Evolutionary conservation across 345 rosid genomes (phyloP).

Genomic region (Melaleuca alternifolia): DNA sequence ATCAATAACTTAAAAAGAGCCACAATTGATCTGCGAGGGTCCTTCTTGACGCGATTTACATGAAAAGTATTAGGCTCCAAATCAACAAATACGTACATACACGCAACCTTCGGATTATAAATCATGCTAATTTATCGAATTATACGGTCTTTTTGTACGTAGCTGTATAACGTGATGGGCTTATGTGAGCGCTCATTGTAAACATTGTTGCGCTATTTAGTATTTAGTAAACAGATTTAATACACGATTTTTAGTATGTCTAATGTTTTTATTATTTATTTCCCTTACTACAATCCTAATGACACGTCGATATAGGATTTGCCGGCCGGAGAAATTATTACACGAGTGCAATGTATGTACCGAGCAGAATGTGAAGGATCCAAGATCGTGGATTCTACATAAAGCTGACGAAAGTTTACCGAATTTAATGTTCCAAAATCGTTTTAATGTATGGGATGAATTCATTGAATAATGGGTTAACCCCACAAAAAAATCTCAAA

Average conservation of each 20-base stretch:
- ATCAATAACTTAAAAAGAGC: background rate
- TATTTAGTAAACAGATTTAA: background rate
- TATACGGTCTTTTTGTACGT: fast-evolving
- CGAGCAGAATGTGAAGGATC: fast-evolving
- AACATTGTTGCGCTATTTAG: background rate
- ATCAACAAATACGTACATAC: background rate
- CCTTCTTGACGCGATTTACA: background rate
- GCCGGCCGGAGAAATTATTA: background rate
- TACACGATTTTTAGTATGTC: background rate
- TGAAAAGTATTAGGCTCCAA: background rate
- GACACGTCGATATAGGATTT: background rate
- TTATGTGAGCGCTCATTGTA: background rate
- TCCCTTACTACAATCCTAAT: background rate
- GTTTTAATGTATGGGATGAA: background rate
- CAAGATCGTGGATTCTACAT: background rate
- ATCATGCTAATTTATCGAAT: background rate
- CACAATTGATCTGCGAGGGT: background rate
- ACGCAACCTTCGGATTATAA: background rate
- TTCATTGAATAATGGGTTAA: background rate
- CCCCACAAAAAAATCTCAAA: background rate
- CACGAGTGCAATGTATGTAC: background rate
- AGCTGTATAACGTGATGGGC: background rate
- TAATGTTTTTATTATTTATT: background rate
- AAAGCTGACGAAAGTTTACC: background rate
- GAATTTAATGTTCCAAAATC: background rate